A percentile compares a stretch with the other conserved stretches of the same genome.
These are phyloP conservation scores for Friedmanniomyces simplex DNA, from an alignment of 495 filamentous ascomycete genomes.

Conservation along the genomic window DNA sequence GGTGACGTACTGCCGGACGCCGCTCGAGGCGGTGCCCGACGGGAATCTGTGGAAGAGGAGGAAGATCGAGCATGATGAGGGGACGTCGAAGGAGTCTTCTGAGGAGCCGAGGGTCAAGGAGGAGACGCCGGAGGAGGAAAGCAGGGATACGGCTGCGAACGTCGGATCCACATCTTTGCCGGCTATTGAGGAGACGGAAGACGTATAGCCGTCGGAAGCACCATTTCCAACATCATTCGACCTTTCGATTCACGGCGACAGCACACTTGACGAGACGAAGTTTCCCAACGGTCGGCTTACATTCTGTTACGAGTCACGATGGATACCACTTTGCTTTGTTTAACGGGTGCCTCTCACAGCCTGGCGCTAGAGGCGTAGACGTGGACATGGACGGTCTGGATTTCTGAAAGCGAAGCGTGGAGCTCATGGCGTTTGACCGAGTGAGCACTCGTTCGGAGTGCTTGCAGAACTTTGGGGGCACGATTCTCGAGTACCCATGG, in stretches of 20 bases:
- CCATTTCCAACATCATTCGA: neutral
- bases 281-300: neutral
- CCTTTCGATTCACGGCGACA: constrained; percentile 2
- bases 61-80: constrained; percentile 45
- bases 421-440: neutral
- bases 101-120: constrained; percentile 10
- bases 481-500: neutral
- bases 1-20: constrained; percentile 49
- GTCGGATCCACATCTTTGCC: neutral
- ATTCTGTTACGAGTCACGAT: constrained; percentile 14
- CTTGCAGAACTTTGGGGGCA: neutral
- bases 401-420: neutral
- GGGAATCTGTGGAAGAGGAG: constrained; percentile 50
- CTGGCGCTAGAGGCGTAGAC: constrained; percentile 17
- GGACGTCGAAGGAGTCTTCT: constrained; percentile 2
- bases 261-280: constrained; percentile 2
- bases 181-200: neutral
- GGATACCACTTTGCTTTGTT: constrained; percentile 8
- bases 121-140: constrained; percentile 7
- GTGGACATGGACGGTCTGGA: neutral
- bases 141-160: neutral
- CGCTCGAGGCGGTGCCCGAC: constrained; percentile 47
- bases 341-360: neutral
- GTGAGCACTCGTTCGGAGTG: neutral
- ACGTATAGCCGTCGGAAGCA: neutral